Base-by-base conservation (phyloP, 2,329 filamentous ascomycete species). In the Capronia epimyces region DNA sequence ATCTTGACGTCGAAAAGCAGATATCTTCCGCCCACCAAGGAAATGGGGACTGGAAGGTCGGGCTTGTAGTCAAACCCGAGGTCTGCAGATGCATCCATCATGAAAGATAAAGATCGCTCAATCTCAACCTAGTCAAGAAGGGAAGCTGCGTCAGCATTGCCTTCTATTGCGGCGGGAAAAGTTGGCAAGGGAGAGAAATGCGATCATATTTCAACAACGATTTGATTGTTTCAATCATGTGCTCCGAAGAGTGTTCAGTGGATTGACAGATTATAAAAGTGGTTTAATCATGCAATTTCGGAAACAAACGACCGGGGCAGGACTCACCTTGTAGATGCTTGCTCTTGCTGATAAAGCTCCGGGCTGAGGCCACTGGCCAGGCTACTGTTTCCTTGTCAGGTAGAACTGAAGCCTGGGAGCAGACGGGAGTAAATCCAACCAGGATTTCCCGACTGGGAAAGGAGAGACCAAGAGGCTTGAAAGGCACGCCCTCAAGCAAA, bases 1-100 rank as follows among this genome's bases (percentile, higher is more conserved):
- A 83, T 82, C 65, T 89, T 81, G 62, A 89, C 81, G 66, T 95
- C 89, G 75, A 96, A 97, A 60, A 98, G 76, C 54, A 96, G 81
- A 72, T 91, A 96, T 59, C 87, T 84, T 60, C 84, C 83, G 41
- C 83, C 83, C 54, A 95, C 82, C 65, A 80, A 77, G 59, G 87
- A 91, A 64, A 97, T 93, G 55, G 88, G 83, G 57, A 95, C 79
- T 9, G 80, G 81, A 61, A 82, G 76, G 18, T 64, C 60, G 41
- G 69, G 70, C 42, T 62, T 59, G 34, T 29, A 48, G 37, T 63
- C 61, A 43, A 65, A 66, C 65, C 50, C 50, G n/a, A 54, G 40
- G 36, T 58, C 56, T 18, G 21, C 36, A 15, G 44, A 22, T 12
- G 41, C 31, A 3, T 56, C 48, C 52, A 58, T 58, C 18, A 7